These are phyloP conservation scores for Pichia sp. DNA, from an alignment of 1,139 yeast genomes.

Conservation along the genomic window DNA sequence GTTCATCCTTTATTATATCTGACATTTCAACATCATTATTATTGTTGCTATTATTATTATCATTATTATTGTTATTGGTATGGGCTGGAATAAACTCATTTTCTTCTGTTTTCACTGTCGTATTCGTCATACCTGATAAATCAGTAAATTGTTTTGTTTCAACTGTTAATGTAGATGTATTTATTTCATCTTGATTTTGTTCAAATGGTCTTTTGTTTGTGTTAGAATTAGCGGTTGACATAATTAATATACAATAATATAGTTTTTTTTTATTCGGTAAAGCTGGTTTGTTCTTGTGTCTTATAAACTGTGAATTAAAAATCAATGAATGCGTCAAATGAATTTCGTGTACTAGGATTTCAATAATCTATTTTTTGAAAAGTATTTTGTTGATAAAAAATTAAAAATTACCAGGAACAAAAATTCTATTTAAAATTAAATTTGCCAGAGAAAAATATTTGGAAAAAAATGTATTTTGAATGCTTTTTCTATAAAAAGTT, in stretches of 20 bases:
- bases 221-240: neutral
- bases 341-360: too few relatives aligned
- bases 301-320: too few relatives aligned
- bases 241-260: neutral
- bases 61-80: neutral
- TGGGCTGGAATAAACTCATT: neutral
- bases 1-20: neutral
- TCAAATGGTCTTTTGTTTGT: constrained; percentile 6
- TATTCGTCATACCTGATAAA: neutral
- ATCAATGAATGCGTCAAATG: too few relatives aligned
- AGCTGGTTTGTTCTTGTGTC: neutral
- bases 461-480: too few relatives aligned
- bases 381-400: too few relatives aligned
- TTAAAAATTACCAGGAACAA: too few relatives aligned
- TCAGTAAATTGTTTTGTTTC: constrained; percentile 1
- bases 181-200: neutral
- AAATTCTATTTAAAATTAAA: too few relatives aligned
- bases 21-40: constrained; percentile 8
- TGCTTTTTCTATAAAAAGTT: too few relatives aligned
- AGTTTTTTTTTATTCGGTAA: neutral
- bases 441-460: too few relatives aligned
- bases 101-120: constrained; percentile 1
- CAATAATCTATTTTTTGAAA: too few relatives aligned
- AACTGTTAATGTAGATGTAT: neutral
- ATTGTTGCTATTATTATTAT: neutral